Evolutionary conservation across 495 filamentous ascomycete genomes (phyloP).

Genomic region (Penicillium turbatum): DNA sequence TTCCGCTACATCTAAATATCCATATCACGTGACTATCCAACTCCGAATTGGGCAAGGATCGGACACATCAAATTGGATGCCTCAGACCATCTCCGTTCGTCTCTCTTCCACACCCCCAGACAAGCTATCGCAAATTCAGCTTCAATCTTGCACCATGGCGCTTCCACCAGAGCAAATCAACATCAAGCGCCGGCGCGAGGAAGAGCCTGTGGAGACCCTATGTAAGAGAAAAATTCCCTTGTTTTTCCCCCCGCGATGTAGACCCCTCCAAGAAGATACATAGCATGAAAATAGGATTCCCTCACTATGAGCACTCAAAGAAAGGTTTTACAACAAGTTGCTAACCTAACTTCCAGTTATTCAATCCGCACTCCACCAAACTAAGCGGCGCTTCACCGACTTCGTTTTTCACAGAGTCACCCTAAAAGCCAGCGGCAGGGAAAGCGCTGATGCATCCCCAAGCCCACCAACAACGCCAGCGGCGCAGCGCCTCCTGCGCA

Average conservation of each 20-base stretch:
- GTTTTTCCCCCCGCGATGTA: slow-evolving; percentile 22
- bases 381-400: slow-evolving; percentile 49
- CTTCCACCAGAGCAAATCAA: slow-evolving; percentile 52
- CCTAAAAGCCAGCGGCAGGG: slow-evolving; percentile 19
- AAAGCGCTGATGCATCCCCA: slow-evolving; percentile 12
- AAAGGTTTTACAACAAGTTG: background rate
- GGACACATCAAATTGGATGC: slow-evolving; percentile 6
- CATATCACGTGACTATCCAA: background rate
- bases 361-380: slow-evolving; percentile 43
- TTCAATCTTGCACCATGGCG: slow-evolving; percentile 26
- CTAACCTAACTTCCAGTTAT: slow-evolving; percentile 34
- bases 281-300: background rate
- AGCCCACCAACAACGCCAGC: slow-evolving; percentile 17
- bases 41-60: background rate
- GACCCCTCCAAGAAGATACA: slow-evolving; percentile 8
- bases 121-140: slow-evolving; percentile 3
- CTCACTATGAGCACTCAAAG: background rate
- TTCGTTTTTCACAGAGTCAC: slow-evolving; percentile 45
- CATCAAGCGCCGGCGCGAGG: slow-evolving; percentile 54
- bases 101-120: slow-evolving; percentile 5
- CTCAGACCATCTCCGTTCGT: background rate
- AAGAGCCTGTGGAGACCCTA: slow-evolving; percentile 53
- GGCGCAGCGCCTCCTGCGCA: slow-evolving; percentile 29
- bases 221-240: slow-evolving; percentile 37
- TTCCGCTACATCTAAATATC: no score